phyloP scores from a whole-genome alignment of 176 grass and related monocot genomes.

The Carex pumila region DNA sequence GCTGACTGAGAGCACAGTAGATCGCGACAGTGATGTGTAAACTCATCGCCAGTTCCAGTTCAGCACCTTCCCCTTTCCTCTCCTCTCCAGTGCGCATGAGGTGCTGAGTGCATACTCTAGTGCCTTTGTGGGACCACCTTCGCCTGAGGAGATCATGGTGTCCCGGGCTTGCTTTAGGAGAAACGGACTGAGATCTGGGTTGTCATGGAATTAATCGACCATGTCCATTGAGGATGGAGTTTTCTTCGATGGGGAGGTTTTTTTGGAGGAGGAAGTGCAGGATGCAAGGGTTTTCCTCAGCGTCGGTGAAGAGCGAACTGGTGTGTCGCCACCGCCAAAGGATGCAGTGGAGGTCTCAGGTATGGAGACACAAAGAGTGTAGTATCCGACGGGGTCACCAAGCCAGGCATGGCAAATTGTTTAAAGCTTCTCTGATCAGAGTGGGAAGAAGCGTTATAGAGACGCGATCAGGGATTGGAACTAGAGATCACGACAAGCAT shows the following conservation, averaged over 20 bases:
- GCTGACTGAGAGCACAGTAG: constrained; percentile 60
- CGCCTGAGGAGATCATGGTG: constrained; percentile 71
- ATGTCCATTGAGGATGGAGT: background rate
- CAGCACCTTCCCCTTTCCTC: constrained; percentile 69
- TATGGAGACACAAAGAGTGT: constrained; percentile 21
- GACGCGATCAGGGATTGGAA: too few relatives aligned
- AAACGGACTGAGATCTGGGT: constrained; percentile 98
- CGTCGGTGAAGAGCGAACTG: background rate
- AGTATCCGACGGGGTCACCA: constrained; percentile 30
- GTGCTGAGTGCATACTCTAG: constrained; percentile 86
- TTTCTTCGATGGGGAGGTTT: constrained; percentile 15
- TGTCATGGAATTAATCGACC: constrained; percentile 47
- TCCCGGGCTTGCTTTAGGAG: constrained; percentile 86
- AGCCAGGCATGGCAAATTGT: constrained; percentile 33
- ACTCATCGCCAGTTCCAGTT: constrained; percentile 97
- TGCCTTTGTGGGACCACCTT: constrained; percentile 66
- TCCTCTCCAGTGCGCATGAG: constrained; percentile 62
- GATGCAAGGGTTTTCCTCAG: background rate
- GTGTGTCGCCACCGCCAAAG: background rate
- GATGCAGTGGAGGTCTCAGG: constrained; percentile 12
- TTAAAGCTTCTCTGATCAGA: too few relatives aligned
- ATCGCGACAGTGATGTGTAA: constrained; percentile 90
- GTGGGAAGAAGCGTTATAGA: too few relatives aligned
- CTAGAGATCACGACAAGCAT: too few relatives aligned
- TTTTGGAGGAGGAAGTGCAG: constrained; percentile 3